Evolutionary conservation across 2,329 filamentous ascomycete species (phyloP).

Genomic region (Pseudocercospora ulei): DNA sequence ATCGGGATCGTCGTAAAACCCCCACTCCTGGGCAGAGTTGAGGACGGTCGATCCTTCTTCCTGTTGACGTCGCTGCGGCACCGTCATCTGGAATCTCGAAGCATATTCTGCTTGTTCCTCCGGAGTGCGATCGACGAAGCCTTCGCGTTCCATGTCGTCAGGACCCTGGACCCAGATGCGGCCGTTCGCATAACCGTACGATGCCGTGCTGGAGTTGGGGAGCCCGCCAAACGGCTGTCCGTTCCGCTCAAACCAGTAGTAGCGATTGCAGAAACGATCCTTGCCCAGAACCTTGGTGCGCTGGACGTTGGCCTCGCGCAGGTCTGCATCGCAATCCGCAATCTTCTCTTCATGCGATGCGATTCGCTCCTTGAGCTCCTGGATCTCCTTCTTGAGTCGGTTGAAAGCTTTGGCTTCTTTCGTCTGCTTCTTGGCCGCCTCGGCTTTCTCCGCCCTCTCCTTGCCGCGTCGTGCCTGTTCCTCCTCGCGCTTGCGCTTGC

Average conservation of each 20-base stretch:
- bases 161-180: constrained; percentile 95
- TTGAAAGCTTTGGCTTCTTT: constrained; percentile 77
- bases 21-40: constrained; percentile 72
- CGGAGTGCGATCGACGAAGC: constrained; percentile 68
- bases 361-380: constrained; percentile 72
- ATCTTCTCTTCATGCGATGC: constrained; percentile 78
- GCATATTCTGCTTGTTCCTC: constrained; percentile 67
- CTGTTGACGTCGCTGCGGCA: constrained; percentile 69
- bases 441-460: constrained; percentile 51
- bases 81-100: constrained; percentile 67
- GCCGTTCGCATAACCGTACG: constrained; percentile 83
- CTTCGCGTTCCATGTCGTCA: constrained; percentile 73
- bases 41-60: constrained; percentile 81
- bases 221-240: constrained; percentile 92
- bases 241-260: constrained; percentile 98
- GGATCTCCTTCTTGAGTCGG: constrained; percentile 77
- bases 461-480: constrained; percentile 59
- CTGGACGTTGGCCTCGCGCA: constrained; percentile 87
- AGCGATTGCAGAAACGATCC: constrained; percentile 95
- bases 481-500: constrained; percentile 44
- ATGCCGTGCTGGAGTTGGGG: constrained; percentile 75
- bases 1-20: constrained; percentile 73
- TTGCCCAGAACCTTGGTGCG: constrained; percentile 82
- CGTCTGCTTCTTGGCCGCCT: constrained; percentile 54
- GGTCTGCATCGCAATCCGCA: constrained; percentile 73